These are phyloP conservation scores for Cryptosporidium bovis DNA, from an alignment of 169 alveolate genomes.

Conservation along the genomic window DNA sequence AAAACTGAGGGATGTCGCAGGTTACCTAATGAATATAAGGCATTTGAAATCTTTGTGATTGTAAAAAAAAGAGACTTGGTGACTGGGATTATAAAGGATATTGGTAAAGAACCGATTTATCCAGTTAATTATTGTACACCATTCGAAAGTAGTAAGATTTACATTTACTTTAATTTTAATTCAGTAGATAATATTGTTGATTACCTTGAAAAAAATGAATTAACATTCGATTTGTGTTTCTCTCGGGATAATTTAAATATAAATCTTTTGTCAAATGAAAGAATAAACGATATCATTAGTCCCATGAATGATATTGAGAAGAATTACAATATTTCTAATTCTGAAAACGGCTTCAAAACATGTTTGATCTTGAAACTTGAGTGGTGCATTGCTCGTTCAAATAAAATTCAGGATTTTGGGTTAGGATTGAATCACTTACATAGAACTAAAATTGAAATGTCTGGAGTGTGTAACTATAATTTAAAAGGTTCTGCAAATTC, in stretches of 20 bases:
- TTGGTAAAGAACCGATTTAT: conserved; percentile 9
- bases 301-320: conserved; percentile 22
- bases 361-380: background rate
- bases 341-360: background rate
- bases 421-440: background rate
- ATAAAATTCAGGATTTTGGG: background rate
- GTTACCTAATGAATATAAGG: background rate
- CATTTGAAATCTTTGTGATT: conserved; percentile 6
- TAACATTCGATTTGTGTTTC: background rate
- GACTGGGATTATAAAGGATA: background rate
- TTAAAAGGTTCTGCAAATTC: background rate
- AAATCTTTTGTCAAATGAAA: conserved; percentile 2
- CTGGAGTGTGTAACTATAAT: background rate
- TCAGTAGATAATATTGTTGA: conserved; percentile 5
- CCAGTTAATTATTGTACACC: conserved; percentile 68
- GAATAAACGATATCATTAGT: conserved; percentile 3
- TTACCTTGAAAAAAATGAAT: conserved; percentile 23
- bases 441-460: background rate
- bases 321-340: background rate
- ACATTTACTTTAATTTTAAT: conserved; percentile 23
- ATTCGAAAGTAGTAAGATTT: conserved; percentile 24
- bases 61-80: background rate
- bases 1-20: background rate
- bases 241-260: background rate
- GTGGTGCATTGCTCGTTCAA: conserved; percentile 23